Conservation (phyloP, 177 flowering plant genomes). For the Vitis hybrid region DNA sequence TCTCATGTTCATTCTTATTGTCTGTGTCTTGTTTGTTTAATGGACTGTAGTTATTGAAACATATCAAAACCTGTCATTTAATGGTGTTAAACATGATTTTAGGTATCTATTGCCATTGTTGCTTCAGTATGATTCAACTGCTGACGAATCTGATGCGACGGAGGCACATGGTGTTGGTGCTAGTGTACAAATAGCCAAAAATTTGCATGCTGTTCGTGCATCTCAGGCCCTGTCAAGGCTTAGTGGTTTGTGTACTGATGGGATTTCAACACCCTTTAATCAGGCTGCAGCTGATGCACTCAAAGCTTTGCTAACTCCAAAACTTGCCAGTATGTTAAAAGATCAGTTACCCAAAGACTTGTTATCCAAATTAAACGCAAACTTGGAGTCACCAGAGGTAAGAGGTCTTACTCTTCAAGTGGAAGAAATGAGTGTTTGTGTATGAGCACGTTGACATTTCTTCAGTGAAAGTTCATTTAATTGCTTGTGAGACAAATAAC, state of each 20-base stretch:
- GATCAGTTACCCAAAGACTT: slow-evolving; percentile 68
- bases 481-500: too few relatives aligned
- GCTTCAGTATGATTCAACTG: slow-evolving; percentile 97
- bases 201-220: slow-evolving; percentile 82
- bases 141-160: slow-evolving; percentile 72
- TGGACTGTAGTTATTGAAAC: not conserved
- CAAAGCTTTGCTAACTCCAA: slow-evolving; percentile 84
- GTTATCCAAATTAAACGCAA: slow-evolving; percentile 71
- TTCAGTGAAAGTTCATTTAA: too few relatives aligned
- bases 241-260: slow-evolving; percentile 74
- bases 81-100: slow-evolving; percentile 9
- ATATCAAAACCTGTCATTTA: not conserved
- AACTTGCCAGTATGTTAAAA: slow-evolving; percentile 84
- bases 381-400: slow-evolving; percentile 99
- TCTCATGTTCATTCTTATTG: not conserved
- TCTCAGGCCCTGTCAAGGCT: slow-evolving; percentile 84
- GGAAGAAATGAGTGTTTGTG: too few relatives aligned
- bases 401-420: not conserved
- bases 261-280: slow-evolving; percentile 63
- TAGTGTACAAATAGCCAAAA: slow-evolving; percentile 93
- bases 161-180: slow-evolving; percentile 96
- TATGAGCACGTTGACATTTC: too few relatives aligned
- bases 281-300: slow-evolving; percentile 70
- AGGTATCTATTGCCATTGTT: slow-evolving; percentile 94
- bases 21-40: not conserved